A percentile compares a stretch with the other conserved stretches of the same genome.
Evolutionary conservation across 1,284 basidiomycete species (phyloP).

Genomic region (Kalmanozyma brasiliensis): DNA sequence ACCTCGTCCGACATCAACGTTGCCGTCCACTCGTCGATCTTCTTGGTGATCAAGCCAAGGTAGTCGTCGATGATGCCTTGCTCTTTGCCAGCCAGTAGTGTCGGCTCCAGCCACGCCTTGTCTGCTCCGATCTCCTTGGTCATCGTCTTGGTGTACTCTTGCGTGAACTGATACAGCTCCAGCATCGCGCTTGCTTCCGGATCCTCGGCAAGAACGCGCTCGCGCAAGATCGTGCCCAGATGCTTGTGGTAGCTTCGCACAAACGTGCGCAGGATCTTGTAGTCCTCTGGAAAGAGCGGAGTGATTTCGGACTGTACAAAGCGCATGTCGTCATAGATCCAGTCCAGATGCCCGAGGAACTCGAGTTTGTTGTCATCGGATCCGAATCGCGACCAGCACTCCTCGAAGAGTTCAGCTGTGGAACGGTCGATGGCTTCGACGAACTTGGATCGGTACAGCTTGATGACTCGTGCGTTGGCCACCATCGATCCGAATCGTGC

Average conservation of each 20-base stretch:
- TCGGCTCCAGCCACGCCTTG: conserved; percentile 71
- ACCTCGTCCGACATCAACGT: conserved; percentile 94
- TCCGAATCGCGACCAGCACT: conserved; percentile 73
- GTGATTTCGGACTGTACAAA: conserved; percentile 87
- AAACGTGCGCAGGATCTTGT: conserved; percentile 84
- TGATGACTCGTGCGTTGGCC: conserved; percentile 81
- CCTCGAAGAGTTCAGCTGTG: conserved; percentile 79
- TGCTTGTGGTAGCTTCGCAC: conserved; percentile 91
- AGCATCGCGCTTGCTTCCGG: conserved; percentile 88
- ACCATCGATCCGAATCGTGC: conserved; percentile 60
- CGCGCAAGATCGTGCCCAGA: conserved; percentile 81
- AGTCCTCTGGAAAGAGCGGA: conserved; percentile 90
- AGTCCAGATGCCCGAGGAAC: conserved; percentile 83
- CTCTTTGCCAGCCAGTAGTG: conserved; percentile 88
- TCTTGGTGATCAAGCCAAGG: conserved; percentile 88
- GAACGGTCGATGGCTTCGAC: conserved; percentile 82
- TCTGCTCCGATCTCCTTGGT: conserved; percentile 84
- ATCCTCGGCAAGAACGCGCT: conserved; percentile 76
- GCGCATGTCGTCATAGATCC: conserved; percentile 95
- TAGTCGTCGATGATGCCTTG: conserved; percentile 95
- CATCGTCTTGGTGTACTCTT: conserved; percentile 94
- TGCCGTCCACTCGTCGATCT: conserved; percentile 95
- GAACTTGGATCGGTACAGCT: conserved; percentile 93
- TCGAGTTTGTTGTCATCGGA: conserved; percentile 76
- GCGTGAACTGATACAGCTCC: conserved; percentile 88